Evolutionary conservation across 2,329 filamentous ascomycete genomes (phyloP).

Genomic region (Claviceps pazoutovae): DNA sequence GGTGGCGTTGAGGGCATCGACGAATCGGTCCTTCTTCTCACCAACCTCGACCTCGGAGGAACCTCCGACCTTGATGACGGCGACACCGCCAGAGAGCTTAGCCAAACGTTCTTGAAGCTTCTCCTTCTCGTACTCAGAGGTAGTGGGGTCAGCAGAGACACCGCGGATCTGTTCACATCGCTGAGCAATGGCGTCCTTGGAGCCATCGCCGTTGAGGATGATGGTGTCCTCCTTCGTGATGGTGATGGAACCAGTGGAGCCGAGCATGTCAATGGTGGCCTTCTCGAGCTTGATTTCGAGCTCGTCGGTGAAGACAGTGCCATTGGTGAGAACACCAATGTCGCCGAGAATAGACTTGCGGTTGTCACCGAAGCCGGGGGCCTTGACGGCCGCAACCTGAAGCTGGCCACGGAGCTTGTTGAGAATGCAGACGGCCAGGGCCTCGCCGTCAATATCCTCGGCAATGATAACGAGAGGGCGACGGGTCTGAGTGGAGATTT

Average conservation of each 20-base stretch:
- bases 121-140: constrained; percentile 99
- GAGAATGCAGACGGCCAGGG: constrained; percentile 94
- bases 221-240: constrained; percentile 99
- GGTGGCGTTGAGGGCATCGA: constrained; percentile 95
- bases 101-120: constrained; percentile 99
- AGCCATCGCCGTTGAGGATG: constrained; percentile 90
- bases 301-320: constrained; percentile 95
- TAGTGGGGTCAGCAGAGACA: constrained; percentile 84
- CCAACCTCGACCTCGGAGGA: constrained; percentile 96
- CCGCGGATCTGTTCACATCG: constrained; percentile 98
- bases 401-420: constrained; percentile 99
- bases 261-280: constrained; percentile 88
- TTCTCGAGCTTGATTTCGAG: constrained; percentile 99
- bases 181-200: constrained; percentile 85
- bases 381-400: constrained; percentile 97
- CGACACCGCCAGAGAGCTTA: constrained; percentile 97
- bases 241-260: constrained; percentile 93
- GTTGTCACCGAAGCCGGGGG: constrained; percentile 98
- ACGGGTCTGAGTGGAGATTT: constrained; percentile 89
- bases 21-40: constrained; percentile 99
- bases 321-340: constrained; percentile 88
- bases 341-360: constrained; percentile 98
- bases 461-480: constrained; percentile 96
- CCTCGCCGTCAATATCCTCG: constrained; percentile 97
- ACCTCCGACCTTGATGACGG: constrained; percentile 98